A percentile compares a stretch with the other conserved stretches of the same genome.
phyloP scores from a whole-genome alignment of 208 protist genomes.

The Angomonas ambiguus region DNA sequence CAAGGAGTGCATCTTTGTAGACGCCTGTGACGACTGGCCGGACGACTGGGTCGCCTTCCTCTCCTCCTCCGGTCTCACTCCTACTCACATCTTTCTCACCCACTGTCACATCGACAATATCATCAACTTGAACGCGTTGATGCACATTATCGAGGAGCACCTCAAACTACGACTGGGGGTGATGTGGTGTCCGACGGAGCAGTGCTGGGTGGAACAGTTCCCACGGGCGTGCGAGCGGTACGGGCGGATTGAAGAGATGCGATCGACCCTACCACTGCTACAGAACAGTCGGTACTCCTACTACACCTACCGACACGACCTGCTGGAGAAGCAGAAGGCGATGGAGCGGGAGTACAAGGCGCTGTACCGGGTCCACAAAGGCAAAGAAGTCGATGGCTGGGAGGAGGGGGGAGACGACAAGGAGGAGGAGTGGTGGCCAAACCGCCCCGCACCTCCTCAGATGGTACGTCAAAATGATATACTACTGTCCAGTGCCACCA shows the following conservation, averaged over 20 bases:
- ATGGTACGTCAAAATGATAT: slow-evolving; percentile 63
- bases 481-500: slow-evolving; percentile 71
- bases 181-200: slow-evolving; percentile 77
- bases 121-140: slow-evolving; percentile 74
- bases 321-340: slow-evolving; percentile 28
- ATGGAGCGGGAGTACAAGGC: slow-evolving; percentile 21
- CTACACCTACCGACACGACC: slow-evolving; percentile 43
- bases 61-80: slow-evolving; percentile 41
- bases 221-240: slow-evolving; percentile 77
- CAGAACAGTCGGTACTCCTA: slow-evolving; percentile 58
- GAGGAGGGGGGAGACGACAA: neutral
- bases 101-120: slow-evolving; percentile 89
- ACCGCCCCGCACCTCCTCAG: slow-evolving; percentile 11
- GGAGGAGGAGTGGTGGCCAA: neutral
- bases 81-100: slow-evolving; percentile 81
- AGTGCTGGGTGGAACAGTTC: slow-evolving; percentile 78
- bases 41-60: slow-evolving; percentile 89
- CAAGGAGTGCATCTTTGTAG: slow-evolving; percentile 75
- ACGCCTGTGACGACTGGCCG: slow-evolving; percentile 86
- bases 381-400: neutral
- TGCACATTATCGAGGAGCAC: slow-evolving; percentile 57
- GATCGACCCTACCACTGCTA: slow-evolving; percentile 55
- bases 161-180: slow-evolving; percentile 39
- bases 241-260: slow-evolving; percentile 57
- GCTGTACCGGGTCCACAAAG: neutral